A percentile compares a stretch with the other conserved stretches of the same genome.
These are phyloP conservation scores for Boletus rufocinnamomeus DNA, from an alignment of 768 basidiomycete species.

Conservation along the genomic window DNA sequence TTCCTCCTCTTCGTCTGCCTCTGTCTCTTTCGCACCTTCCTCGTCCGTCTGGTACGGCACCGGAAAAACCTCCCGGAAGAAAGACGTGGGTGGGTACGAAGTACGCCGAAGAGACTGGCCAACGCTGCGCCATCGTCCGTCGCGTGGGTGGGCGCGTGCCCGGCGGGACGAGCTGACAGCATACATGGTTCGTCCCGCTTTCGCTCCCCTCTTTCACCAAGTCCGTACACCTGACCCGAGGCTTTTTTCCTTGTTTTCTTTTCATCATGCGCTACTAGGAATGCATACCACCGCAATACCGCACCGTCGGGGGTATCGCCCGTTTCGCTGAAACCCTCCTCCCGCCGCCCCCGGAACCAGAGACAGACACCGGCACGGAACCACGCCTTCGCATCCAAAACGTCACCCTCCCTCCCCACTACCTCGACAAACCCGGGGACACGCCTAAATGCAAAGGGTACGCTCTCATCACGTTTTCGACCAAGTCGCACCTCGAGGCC, in stretches of 20 bases:
- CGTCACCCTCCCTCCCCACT: conserved; percentile 61
- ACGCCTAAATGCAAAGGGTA: conserved; percentile 71
- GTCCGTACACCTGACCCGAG: not conserved
- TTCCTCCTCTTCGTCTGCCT: not conserved
- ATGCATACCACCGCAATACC: conserved; percentile 59
- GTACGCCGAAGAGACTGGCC: conserved; percentile 56
- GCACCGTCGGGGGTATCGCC: conserved; percentile 51
- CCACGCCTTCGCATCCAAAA: conserved; percentile 44
- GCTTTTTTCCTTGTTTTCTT: not conserved
- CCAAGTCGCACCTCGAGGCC: conserved; percentile 39
- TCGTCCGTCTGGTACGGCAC: conserved; percentile 41
- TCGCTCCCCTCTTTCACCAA: not conserved
- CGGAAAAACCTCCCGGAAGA: conserved; percentile 30
- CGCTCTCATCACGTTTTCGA: conserved; percentile 62
- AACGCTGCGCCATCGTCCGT: conserved; percentile 20
- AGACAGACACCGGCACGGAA: not conserved
- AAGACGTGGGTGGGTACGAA: conserved; percentile 60
- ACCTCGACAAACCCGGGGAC: conserved; percentile 57
- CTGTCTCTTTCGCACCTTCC: conserved; percentile 35
- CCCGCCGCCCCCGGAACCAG: conserved; percentile 4
- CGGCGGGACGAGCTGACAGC: conserved; percentile 67
- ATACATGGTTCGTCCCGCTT: conserved; percentile 55
- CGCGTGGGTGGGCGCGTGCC: conserved; percentile 34
- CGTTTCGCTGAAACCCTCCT: conserved; percentile 46
- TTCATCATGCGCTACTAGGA: conserved; percentile 48